Conservation (phyloP, 345 rosid genomes). For the Fremontodendron californicum region DNA sequence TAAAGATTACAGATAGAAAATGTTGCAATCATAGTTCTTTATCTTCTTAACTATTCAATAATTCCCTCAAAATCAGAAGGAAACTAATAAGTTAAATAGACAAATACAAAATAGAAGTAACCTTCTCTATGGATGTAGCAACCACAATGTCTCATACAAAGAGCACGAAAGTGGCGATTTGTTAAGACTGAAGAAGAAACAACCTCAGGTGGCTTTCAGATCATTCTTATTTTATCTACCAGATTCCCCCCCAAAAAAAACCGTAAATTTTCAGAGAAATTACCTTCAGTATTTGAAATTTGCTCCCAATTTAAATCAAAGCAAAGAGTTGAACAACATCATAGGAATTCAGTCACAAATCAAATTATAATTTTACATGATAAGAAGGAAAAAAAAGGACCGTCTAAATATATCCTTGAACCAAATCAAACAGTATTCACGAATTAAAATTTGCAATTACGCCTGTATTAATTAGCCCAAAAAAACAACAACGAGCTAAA, state of each 20-base stretch:
- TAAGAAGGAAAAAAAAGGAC: too few relatives aligned
- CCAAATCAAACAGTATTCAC: not conserved
- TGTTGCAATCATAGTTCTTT: not conserved
- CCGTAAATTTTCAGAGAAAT: not conserved
- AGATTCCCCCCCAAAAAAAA: not conserved
- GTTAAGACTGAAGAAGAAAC: not conserved
- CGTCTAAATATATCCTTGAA: slow-evolving; percentile 1
- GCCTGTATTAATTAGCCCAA: not conserved
- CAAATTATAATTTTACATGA: not conserved
- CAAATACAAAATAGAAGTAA: not conserved
- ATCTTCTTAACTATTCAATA: not conserved
- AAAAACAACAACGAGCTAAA: not conserved
- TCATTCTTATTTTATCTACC: not conserved
- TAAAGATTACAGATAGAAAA: not conserved
- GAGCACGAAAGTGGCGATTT: not conserved
- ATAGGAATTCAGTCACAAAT: not conserved
- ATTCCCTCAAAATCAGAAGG: not conserved
- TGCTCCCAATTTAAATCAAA: not conserved
- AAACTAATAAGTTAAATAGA: not conserved
- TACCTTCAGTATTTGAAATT: not conserved
- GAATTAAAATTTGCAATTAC: not conserved
- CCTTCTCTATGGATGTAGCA: not conserved
- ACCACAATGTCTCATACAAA: not conserved
- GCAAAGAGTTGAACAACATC: not conserved
- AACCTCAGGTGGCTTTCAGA: not conserved